These are phyloP conservation scores for Geosmithia morbida DNA, from an alignment of 2,329 filamentous ascomycete species.

Conservation along the genomic window DNA sequence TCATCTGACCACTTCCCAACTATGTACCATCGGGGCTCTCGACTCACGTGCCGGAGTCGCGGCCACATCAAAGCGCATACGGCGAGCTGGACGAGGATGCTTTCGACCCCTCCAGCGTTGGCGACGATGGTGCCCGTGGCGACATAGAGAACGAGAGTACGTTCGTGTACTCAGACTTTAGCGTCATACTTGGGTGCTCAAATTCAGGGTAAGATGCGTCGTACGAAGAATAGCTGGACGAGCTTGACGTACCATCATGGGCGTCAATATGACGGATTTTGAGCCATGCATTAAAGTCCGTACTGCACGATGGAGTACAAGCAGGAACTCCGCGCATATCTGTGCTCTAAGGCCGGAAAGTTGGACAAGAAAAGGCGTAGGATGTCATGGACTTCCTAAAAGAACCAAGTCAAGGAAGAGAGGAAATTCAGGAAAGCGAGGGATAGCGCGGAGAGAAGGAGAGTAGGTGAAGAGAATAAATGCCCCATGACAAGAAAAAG, in stretches of 20 bases:
- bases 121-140: constrained; percentile 27
- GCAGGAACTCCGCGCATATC: neutral
- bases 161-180: constrained; percentile 40
- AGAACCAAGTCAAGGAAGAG: neutral
- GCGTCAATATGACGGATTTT: constrained; percentile 5
- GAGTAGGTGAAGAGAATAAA: neutral
- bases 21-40: no score
- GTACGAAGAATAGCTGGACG: constrained; percentile 40
- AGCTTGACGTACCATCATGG: constrained; percentile 40
- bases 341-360: neutral
- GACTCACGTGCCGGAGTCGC: constrained; percentile 18
- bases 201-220: constrained; percentile 22
- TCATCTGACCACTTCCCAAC: constrained; percentile 8
- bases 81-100: constrained; percentile 28
- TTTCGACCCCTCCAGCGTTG: constrained; percentile 30
- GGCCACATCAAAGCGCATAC: constrained; percentile 7
- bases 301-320: neutral
- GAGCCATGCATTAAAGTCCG: neutral
- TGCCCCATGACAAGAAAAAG: neutral
- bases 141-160: constrained; percentile 26
- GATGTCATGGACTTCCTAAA: neutral
- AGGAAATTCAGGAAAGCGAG: neutral
- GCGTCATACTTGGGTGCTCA: constrained; percentile 26
- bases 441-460: neutral
- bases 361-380: neutral